A percentile compares a stretch with the other conserved stretches of the same genome.
phyloP scores from a whole-genome alignment of 306 rosid species.

The Castanopsis chinensis region DNA sequence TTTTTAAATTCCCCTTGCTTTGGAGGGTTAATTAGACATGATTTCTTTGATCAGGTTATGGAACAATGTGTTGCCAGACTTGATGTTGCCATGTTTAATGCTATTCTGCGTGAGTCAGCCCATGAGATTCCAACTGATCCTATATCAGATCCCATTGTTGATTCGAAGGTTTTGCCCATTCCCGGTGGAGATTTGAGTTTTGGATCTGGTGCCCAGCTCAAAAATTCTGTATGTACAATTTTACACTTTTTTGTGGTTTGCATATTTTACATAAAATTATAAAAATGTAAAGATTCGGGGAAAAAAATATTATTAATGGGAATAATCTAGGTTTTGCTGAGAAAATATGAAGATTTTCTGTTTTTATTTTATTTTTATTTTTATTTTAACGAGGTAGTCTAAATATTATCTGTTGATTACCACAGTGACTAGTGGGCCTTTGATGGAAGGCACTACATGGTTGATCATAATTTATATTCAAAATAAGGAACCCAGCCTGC shows the following conservation, averaged over 20 bases:
- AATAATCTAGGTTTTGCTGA: neutral
- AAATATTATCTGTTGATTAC: neutral
- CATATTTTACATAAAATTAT: neutral
- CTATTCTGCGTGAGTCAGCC: conserved; percentile 91
- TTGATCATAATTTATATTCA: neutral
- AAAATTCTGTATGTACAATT: conserved; percentile 66
- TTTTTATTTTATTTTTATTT: neutral
- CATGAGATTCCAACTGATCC: conserved; percentile 97
- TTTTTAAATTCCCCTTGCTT: conserved; percentile 11
- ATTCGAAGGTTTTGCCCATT: conserved; percentile 89
- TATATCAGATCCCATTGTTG: conserved; percentile 89
- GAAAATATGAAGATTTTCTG: neutral
- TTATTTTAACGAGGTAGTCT: neutral
- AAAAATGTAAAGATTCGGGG: neutral
- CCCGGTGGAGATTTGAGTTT: conserved; percentile 96
- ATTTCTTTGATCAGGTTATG: conserved; percentile 69
- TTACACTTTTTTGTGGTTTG: neutral
- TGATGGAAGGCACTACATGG: neutral
- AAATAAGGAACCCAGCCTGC: neutral
- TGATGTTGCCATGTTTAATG: conserved; percentile 96
- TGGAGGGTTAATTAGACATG: conserved; percentile 21
- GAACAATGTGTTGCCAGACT: conserved; percentile 80
- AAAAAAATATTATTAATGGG: neutral
- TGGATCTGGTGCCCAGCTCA: conserved; percentile 97
- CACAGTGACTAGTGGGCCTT: neutral